A percentile compares a stretch with the other conserved stretches of the same genome.
Evolutionary conservation across 2,329 filamentous ascomycete species (phyloP).

Genomic region (Fusarium siculi): DNA sequence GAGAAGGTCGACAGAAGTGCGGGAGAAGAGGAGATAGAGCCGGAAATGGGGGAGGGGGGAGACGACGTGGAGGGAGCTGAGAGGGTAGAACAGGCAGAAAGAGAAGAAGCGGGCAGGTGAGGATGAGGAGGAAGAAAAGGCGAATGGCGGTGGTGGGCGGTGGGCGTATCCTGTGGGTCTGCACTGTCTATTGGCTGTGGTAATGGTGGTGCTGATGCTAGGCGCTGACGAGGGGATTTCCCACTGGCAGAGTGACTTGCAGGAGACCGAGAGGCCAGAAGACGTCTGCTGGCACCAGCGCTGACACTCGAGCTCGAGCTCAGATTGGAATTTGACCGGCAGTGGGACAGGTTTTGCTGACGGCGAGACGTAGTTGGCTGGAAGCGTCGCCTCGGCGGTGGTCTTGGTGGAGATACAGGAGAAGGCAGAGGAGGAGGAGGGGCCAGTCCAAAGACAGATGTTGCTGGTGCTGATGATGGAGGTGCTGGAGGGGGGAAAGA

Average conservation of each 20-base stretch:
- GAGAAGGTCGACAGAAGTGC: slow-evolving; percentile 29
- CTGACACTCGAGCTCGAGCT: slow-evolving; percentile 22
- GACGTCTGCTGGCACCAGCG: slow-evolving; percentile 30
- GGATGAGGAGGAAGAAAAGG: slow-evolving; percentile 47
- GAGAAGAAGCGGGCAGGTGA: slow-evolving; percentile 40
- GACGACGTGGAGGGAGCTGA: slow-evolving; percentile 35
- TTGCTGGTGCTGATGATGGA: slow-evolving; percentile 32
- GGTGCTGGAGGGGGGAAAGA: slow-evolving; percentile 19
- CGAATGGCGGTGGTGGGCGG: slow-evolving; percentile 42
- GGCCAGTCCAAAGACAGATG: slow-evolving; percentile 26
- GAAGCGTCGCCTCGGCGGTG: slow-evolving; percentile 37
- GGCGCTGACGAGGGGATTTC: slow-evolving; percentile 43
- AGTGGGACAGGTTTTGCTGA: slow-evolving; percentile 41
- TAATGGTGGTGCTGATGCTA: slow-evolving; percentile 22
- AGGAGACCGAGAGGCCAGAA: slow-evolving; percentile 36
- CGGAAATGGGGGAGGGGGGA: slow-evolving; percentile 34
- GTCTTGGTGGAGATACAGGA: slow-evolving; percentile 30
- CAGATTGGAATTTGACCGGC: slow-evolving; percentile 37
- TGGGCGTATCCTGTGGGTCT: slow-evolving; percentile 38
- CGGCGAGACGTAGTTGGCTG: slow-evolving; percentile 43
- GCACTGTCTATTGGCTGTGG: slow-evolving; percentile 25
- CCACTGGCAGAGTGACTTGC: slow-evolving; percentile 37
- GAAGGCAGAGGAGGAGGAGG: slow-evolving; percentile 35
- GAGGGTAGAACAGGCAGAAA: slow-evolving; percentile 38
- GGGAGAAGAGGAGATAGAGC: slow-evolving; percentile 36